These are phyloP conservation scores for Lumnitzera racemosa DNA, from an alignment of 345 rosid genomes.

Conservation along the genomic window DNA sequence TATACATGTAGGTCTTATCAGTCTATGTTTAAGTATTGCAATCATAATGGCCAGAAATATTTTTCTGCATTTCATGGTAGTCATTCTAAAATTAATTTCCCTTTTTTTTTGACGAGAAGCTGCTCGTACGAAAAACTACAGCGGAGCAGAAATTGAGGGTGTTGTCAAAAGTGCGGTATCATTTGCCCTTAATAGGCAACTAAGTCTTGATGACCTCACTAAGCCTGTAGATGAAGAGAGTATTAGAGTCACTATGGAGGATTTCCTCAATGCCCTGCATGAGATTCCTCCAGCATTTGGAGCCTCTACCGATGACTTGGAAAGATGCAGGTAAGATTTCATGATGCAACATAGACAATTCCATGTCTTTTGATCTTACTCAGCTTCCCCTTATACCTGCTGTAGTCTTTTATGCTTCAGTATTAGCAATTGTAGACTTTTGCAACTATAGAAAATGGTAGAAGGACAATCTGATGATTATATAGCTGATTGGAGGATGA, in stretches of 20 bases:
- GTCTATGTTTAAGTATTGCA: no score
- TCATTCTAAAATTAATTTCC: no score
- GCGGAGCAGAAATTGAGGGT: constrained; percentile 99
- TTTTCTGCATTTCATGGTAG: neutral
- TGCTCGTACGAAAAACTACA: constrained; percentile 92
- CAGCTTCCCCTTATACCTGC: no score
- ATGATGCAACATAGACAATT: no score
- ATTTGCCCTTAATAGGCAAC: constrained; percentile 88
- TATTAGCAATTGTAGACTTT: no score
- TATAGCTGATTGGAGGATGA: no score
- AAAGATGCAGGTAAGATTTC: constrained; percentile 70
- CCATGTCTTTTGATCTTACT: no score
- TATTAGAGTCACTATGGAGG: constrained; percentile 91
- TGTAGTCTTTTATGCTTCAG: no score
- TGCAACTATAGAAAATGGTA: no score
- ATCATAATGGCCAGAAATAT: no score
- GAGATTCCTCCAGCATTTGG: constrained; percentile 94
- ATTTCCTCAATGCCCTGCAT: constrained; percentile 68
- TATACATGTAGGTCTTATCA: no score
- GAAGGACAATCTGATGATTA: no score
- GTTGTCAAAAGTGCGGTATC: constrained; percentile 99
- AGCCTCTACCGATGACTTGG: constrained; percentile 95
- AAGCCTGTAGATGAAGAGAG: constrained; percentile 96
- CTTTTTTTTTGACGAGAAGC: constrained; percentile 35
- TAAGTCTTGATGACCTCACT: constrained; percentile 92